These are phyloP conservation scores for Epicoccum nigrum DNA, from an alignment of 2,329 filamentous ascomycete species.

Conservation along the genomic window DNA sequence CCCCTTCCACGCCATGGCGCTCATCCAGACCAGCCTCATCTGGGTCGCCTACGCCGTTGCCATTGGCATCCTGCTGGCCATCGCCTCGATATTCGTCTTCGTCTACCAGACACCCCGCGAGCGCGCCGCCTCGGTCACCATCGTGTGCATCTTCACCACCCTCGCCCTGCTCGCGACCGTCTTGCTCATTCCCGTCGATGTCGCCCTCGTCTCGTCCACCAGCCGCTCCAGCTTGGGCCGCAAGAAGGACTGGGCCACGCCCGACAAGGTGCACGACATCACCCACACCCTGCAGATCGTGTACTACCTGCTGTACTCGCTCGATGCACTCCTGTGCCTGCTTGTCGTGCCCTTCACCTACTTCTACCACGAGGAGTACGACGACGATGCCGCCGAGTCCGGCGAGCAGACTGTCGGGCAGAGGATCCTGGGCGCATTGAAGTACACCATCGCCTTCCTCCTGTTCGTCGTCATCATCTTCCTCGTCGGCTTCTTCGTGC, in stretches of 20 bases:
- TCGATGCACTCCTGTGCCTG: slow-evolving; percentile 88
- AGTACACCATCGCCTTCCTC: slow-evolving; percentile 89
- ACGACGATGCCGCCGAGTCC: slow-evolving; percentile 84
- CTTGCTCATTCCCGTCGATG: slow-evolving; percentile 90
- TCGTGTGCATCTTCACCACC: slow-evolving; percentile 84
- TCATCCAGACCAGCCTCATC: slow-evolving; percentile 88
- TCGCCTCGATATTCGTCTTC: slow-evolving; percentile 85
- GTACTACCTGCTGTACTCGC: slow-evolving; percentile 90
- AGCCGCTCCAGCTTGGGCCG: slow-evolving; percentile 74
- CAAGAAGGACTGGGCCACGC: slow-evolving; percentile 95
- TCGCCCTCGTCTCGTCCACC: slow-evolving; percentile 91
- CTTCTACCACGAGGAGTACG: slow-evolving; percentile 98
- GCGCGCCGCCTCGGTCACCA: slow-evolving; percentile 79
- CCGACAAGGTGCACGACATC: slow-evolving; percentile 77
- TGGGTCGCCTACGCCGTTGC: slow-evolving; percentile 93
- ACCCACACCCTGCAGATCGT: slow-evolving; percentile 81
- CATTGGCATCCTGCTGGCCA: slow-evolving; percentile 74
- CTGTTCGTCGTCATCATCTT: slow-evolving; percentile 81
- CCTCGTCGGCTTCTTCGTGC: slow-evolving; percentile 91
- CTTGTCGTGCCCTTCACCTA: slow-evolving; percentile 93
- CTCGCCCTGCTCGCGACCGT: slow-evolving; percentile 89
- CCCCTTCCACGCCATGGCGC: slow-evolving; percentile 56
- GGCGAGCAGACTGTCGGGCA: slow-evolving; percentile 73
- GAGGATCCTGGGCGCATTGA: slow-evolving; percentile 81
- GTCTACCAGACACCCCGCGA: slow-evolving; percentile 90